Conservation (phyloP, 116 monocot species). For the Dioscorea cayenensis region DNA sequence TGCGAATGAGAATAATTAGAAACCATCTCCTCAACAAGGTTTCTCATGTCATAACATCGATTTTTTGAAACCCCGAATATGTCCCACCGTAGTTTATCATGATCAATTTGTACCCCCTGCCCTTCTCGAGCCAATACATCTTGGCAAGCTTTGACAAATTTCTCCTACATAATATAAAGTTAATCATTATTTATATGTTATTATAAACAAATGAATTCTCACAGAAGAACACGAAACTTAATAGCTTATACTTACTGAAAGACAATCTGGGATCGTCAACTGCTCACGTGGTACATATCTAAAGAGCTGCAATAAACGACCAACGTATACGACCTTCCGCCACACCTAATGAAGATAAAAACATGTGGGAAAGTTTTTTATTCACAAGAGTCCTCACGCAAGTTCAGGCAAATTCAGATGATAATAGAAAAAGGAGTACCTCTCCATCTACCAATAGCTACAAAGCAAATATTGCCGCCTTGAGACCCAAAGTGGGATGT, state of each 20-base stretch:
- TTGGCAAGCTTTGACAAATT: too few species aligned
- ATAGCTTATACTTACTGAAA: conserved; percentile 76
- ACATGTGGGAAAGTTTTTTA: not conserved
- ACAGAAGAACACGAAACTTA: not conserved
- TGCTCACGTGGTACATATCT: conserved; percentile 96
- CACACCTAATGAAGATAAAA: conserved; percentile 43
- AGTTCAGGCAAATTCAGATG: not conserved
- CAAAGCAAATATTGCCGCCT: conserved; percentile 66
- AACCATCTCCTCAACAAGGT: too few species aligned
- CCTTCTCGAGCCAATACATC: too few species aligned
- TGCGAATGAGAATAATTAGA: too few species aligned
- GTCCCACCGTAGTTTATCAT: too few species aligned
- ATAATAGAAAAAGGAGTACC: conserved; percentile 17
- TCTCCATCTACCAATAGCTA: conserved; percentile 90
- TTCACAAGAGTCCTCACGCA: too few species aligned
- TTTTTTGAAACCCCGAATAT: too few species aligned
- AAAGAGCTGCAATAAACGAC: conserved; percentile 86
- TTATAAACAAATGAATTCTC: too few species aligned
- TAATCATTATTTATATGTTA: too few species aligned
- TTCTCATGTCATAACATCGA: too few species aligned
- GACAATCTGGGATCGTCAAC: conserved; percentile 93
- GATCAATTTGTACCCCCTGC: too few species aligned
- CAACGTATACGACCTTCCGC: conserved; percentile 86
- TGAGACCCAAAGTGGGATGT: conserved; percentile 91
- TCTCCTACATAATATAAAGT: too few species aligned